A percentile compares a stretch with the other conserved stretches of the same genome.
phyloP scores from a whole-genome alignment of 2,329 filamentous ascomycete genomes.

The Colletotrichum sp. region DNA sequence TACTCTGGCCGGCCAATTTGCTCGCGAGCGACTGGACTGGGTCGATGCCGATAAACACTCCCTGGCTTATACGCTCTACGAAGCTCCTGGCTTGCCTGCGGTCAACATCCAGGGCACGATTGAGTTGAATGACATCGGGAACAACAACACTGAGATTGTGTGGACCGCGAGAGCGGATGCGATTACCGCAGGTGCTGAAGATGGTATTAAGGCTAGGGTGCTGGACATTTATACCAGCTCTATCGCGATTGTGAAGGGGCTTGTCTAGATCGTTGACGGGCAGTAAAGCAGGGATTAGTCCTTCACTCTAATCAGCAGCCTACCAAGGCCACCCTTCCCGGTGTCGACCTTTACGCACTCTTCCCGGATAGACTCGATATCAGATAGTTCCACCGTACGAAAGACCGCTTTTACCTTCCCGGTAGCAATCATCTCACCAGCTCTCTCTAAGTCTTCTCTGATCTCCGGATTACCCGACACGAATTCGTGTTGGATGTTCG shows the following conservation, averaged over 20 bases:
- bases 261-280: neutral
- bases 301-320: constrained; percentile 39
- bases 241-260: neutral
- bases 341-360: constrained; percentile 44
- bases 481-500: constrained; percentile 47
- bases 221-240: neutral
- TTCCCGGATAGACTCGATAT: constrained; percentile 46
- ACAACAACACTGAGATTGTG: neutral
- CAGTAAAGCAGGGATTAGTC: neutral
- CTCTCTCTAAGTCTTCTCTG: constrained; percentile 46
- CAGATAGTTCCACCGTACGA: constrained; percentile 42
- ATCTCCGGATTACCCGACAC: constrained; percentile 47
- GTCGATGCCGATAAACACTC: neutral
- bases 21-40: neutral
- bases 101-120: neutral
- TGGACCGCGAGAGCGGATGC: neutral
- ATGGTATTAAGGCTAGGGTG: neutral
- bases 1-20: fast-evolving
- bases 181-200: neutral
- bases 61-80: neutral
- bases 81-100: neutral
- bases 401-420: constrained; percentile 49
- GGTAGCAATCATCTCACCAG: constrained; percentile 43
- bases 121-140: neutral
- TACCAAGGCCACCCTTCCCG: constrained; percentile 48